Conservation (phyloP, 2,329 filamentous ascomycete genomes). For the Sclerotinia subarctica region DNA sequence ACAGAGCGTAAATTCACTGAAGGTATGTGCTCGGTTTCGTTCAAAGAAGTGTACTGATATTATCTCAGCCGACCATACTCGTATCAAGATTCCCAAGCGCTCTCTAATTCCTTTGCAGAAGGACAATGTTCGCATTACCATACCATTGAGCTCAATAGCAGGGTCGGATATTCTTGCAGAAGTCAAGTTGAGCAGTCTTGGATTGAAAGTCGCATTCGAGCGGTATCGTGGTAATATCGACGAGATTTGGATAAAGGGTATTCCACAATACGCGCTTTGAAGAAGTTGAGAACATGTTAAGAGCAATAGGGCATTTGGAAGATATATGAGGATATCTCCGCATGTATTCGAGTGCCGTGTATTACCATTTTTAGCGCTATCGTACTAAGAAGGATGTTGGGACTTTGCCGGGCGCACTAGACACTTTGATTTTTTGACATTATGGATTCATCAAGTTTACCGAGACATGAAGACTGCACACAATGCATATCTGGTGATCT, state of each 20-base stretch:
- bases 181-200: constrained; percentile 16
- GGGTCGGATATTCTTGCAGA: constrained; percentile 7
- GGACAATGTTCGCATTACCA: constrained; percentile 5
- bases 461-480: background rate
- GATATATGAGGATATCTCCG: background rate
- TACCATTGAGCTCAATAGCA: constrained; percentile 4
- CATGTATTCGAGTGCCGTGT: background rate
- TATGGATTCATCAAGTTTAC: background rate
- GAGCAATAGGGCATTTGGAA: background rate
- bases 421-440: background rate
- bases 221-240: constrained; percentile 6
- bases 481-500: background rate
- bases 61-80: background rate
- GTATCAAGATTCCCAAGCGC: constrained; percentile 6
- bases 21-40: background rate
- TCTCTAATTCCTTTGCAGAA: background rate
- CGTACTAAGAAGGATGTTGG: background rate
- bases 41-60: background rate
- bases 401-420: background rate
- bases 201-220: constrained; percentile 6
- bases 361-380: background rate
- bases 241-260: constrained; percentile 14
- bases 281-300: background rate
- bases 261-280: background rate
- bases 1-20: background rate